A percentile compares a stretch with the other conserved stretches of the same genome.
phyloP scores from a whole-genome alignment of 331 rosid genomes.

The Arachis monticola region DNA sequence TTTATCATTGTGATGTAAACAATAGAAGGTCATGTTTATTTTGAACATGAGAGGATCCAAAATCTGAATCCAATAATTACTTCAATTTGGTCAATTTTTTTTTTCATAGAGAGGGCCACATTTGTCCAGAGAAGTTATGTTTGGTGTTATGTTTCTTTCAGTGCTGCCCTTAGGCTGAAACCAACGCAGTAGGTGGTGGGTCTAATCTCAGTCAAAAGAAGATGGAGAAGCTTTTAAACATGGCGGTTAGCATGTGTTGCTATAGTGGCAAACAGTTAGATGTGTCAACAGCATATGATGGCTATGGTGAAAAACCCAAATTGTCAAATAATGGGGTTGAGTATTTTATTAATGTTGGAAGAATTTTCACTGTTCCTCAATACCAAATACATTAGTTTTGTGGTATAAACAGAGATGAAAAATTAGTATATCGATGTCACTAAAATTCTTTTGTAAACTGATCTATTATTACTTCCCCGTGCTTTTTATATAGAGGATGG shows the following conservation, averaged over 20 bases:
- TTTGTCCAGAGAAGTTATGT: constrained; percentile 26
- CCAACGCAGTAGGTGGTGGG: constrained; percentile 44
- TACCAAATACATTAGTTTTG: too few relatives aligned
- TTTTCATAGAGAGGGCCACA: neutral
- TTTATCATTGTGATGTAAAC: too few relatives aligned
- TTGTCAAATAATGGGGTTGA: neutral
- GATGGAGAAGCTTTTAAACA: constrained; percentile 37
- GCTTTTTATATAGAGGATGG: too few relatives aligned
- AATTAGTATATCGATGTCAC: neutral
- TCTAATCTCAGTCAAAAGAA: constrained; percentile 14
- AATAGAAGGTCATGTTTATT: too few relatives aligned
- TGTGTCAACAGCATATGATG: neutral
- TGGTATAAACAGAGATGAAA: too few relatives aligned
- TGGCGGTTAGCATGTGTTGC: constrained; percentile 3
- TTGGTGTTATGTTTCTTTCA: constrained; percentile 47
- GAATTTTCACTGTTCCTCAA: neutral
- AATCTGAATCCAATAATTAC: neutral
- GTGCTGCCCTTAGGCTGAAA: constrained; percentile 78
- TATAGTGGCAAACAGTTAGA: neutral
- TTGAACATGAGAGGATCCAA: too few relatives aligned
- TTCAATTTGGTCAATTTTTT: constrained; percentile 2
- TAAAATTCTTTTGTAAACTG: neutral
- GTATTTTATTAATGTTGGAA: neutral
- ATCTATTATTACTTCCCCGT: neutral
- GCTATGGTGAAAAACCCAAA: neutral